phyloP scores from a whole-genome alignment of 2,329 filamentous ascomycete genomes.

The Penicillium sp. region DNA sequence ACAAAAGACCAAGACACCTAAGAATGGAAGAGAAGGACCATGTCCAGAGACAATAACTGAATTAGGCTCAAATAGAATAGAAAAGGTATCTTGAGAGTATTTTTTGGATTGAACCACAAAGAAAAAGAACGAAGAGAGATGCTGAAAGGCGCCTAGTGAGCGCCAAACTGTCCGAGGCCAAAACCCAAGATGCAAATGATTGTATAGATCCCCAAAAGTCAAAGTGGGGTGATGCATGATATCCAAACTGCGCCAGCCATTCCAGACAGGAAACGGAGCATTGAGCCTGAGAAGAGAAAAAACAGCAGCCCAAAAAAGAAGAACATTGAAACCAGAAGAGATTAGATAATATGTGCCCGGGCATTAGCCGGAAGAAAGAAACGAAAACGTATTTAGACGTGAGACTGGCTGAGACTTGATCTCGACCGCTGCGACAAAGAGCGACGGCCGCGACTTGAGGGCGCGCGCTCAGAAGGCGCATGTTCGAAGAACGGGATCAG shows the following conservation, averaged over 20 bases:
- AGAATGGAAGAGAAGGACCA: neutral
- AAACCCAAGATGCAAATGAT: constrained; percentile 9
- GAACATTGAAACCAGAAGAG: neutral
- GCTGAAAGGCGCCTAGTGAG: neutral
- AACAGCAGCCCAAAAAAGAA: no score
- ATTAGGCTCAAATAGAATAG: neutral
- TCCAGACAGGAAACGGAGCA: constrained; percentile 5
- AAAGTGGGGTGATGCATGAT: constrained; percentile 5
- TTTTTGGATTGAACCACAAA: neutral
- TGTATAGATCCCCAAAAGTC: constrained; percentile 2
- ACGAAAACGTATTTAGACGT: constrained; percentile 5
- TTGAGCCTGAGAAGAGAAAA: neutral
- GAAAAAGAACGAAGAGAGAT: neutral
- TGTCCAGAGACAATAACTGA: neutral
- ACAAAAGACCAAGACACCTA: neutral
- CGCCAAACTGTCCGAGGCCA: constrained; percentile 6
- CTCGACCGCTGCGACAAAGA: constrained; percentile 40
- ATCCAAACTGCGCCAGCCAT: constrained; percentile 6
- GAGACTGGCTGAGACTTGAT: constrained; percentile 37
- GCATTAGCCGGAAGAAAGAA: neutral
- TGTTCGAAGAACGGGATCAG: constrained; percentile 48
- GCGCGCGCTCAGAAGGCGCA: constrained; percentile 36
- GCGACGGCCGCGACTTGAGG: constrained; percentile 37
- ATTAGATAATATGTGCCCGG: constrained; percentile 2
- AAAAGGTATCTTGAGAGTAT: neutral